Evolutionary conservation across 202 grass and related monocot species (phyloP), one percentile per base, ranked within the genome.

Genomic region (Bolboschoenoplectus hybrid): DNA sequence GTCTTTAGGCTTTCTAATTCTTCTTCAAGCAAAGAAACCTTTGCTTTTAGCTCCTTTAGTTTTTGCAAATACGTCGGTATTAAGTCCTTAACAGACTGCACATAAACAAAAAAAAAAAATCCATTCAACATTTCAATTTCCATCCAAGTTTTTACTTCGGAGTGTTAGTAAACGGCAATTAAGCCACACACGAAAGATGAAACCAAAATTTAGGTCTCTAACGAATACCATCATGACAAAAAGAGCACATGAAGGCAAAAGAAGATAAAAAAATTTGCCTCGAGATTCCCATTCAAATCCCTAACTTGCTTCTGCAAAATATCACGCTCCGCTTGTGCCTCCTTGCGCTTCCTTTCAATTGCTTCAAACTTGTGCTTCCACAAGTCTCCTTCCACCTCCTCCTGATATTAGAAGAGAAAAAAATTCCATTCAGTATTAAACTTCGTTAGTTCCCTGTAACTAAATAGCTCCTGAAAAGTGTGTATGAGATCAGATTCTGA

Each of bases 51-150:
- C 76, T 81, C 53, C 12, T 62, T 35, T 62, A 81, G 76, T 81
- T 58, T 81, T 81, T 61, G n/a, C 8, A 81, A 9, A 62, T 62
- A 81, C 62, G 76, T 56, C 39, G 53, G 76, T 81, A 62, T 58
- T 3, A 61, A 62, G 39, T 62, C 53, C 13, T 81, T 81, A 36
- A 9, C 35, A 81, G 56, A 44, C 76, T 65, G 8, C 70, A 11
- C 17, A 47, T 3, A 12, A 10, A 26, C 46, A 65, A 82, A 9
- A 26, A 81, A 0, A 58, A 16, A 79, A 51, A 6, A 3, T 2
- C 16, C 69, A 56, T 51, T 52, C 51, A 81, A 14, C 7, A 63
- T 9, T 63, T 81, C 7, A 81, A 81, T 26, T 63, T 81, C 0
- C 58, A 61, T 79, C 46, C 49, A 57, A 38, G 52, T 36, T 79